Base-by-base conservation (phyloP, 495 filamentous ascomycete species). In the Talaromyces nanjingensis region DNA sequence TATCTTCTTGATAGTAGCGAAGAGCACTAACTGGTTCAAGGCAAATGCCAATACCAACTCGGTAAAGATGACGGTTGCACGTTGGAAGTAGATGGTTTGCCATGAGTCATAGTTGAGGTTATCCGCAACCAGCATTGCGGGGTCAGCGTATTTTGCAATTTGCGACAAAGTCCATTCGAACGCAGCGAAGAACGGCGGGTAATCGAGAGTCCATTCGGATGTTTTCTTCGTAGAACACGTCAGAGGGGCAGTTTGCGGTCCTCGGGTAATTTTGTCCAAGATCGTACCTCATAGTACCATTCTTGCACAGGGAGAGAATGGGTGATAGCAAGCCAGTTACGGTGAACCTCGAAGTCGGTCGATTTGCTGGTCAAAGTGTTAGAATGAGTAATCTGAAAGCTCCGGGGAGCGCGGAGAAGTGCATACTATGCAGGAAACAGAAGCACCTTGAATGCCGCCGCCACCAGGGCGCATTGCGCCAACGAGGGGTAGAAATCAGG, bases 201-300 rank as follows among this genome's bases (percentile, higher is more conserved):
- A 98, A 75, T 98, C 94, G 66, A 98, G 89, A 0, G 94, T 97
- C 94, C 94, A 98, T 89, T 96, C 89, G 9, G 94, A 98, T 2
- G 92, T 96, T 81, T 91, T 89, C 85, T 89, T 18, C 16, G 12
- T 24, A 37, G 31, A 59, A 6, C 9, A 55, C 24, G 22, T 55
- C 16, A 55, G 12, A 18, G 47, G 37, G 47, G 62, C 67, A 37
- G 65, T 37, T 20, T 59, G 24, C 24, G 65, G 31, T 55, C 12
- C 18, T 18, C 9, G 42, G 16, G 42, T 6, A 34, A 18, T 20
- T 58, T 39, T 14, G n/a, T 45, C 24, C 9, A 29, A 27, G 37
- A 47, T 49, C 70, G 63, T 78, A 89, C 86, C 78, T 98, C 94
- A 69, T 87, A 94, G 78, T 97, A 97, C 93, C 93, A 98, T 70